Evolutionary conservation across 352 stramenopile species (phyloP).

Genomic region (Saprolegnia diclina): DNA sequence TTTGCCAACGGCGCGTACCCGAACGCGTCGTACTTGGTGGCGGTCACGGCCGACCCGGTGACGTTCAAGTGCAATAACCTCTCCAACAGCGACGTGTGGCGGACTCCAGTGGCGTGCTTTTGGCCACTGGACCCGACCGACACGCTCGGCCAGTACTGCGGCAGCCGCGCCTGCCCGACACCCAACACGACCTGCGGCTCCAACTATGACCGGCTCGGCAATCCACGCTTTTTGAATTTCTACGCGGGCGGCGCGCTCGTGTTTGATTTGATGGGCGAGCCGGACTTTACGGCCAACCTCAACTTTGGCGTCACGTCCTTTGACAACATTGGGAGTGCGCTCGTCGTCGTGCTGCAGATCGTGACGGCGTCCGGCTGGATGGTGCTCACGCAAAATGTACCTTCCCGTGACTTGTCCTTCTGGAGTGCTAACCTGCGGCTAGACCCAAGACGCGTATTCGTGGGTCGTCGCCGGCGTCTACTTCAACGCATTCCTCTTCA

Average conservation of each 20-base stretch:
- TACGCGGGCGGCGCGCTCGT: neutral
- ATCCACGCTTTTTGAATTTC: constrained; percentile 55
- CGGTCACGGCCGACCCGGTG: neutral
- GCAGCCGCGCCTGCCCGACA: neutral
- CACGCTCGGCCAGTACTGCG: constrained; percentile 42
- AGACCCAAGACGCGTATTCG: constrained; percentile 42
- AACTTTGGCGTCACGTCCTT: constrained; percentile 86
- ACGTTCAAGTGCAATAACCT: neutral
- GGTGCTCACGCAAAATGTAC: constrained; percentile 51
- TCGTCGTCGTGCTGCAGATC: constrained; percentile 84
- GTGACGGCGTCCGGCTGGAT: constrained; percentile 91
- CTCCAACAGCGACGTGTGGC: constrained; percentile 34
- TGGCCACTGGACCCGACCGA: constrained; percentile 83
- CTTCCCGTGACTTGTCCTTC: constrained; percentile 28
- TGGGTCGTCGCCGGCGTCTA: constrained; percentile 54
- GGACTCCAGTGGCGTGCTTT: constrained; percentile 64
- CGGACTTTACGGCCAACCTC: constrained; percentile 58
- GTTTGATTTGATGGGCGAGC: constrained; percentile 7
- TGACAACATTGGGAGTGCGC: constrained; percentile 79
- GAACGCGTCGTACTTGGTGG: neutral
- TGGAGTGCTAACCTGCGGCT: constrained; percentile 7
- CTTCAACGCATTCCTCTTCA: constrained; percentile 84
- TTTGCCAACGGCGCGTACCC: constrained; percentile 25
- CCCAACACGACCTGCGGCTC: constrained; percentile 45
- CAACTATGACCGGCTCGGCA: constrained; percentile 53